phyloP scores from a whole-genome alignment of 441 rosid species.

The Gossypium laxum region DNA sequence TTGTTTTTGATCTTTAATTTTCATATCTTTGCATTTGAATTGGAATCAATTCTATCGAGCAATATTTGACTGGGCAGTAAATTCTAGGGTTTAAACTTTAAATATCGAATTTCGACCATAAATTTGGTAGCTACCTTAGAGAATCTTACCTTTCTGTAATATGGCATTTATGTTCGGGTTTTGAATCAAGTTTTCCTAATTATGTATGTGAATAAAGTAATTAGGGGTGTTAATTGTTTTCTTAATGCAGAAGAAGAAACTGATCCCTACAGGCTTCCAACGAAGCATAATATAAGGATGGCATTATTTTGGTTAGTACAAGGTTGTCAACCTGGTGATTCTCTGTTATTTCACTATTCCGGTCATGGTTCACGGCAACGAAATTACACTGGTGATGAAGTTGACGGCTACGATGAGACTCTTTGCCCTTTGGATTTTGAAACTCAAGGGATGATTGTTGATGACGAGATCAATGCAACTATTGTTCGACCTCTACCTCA shows the following conservation, averaged over 20 bases:
- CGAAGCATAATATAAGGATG: constrained; percentile 67
- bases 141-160: neutral
- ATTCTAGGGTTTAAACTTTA: neutral
- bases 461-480: constrained; percentile 66
- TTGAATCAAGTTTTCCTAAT: neutral
- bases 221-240: neutral
- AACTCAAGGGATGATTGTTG: constrained; percentile 87
- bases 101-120: neutral
- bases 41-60: neutral
- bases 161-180: neutral
- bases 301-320: constrained; percentile 81
- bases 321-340: constrained; percentile 82
- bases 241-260: constrained; percentile 72
- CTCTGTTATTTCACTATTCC: constrained; percentile 76
- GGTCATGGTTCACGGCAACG: constrained; percentile 81
- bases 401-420: constrained; percentile 78
- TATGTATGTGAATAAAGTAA: neutral
- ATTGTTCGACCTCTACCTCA: constrained; percentile 60
- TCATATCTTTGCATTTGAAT: neutral
- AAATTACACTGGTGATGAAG: constrained; percentile 65
- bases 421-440: constrained; percentile 77
- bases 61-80: neutral
- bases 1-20: neutral
- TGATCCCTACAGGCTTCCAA: constrained; percentile 64
- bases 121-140: constrained; percentile 2